A percentile compares a stretch with the other conserved stretches of the same genome.
These are phyloP conservation scores for Phytophthora ohioensis DNA, from an alignment of 352 stramenopile species.

Conservation along the genomic window DNA sequence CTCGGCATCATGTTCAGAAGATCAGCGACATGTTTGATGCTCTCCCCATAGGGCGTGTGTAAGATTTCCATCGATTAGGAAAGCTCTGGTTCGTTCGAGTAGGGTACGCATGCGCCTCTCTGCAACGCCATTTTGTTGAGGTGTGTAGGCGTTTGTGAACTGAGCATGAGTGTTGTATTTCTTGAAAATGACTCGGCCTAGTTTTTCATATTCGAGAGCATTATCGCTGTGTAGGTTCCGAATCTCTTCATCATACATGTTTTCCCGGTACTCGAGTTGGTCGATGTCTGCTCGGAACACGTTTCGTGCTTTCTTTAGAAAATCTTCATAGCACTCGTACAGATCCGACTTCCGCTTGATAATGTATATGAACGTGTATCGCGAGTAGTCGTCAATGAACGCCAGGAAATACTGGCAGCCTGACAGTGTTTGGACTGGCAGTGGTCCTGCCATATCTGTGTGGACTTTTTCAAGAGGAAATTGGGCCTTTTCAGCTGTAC, in stretches of 20 bases:
- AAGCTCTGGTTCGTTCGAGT: not conserved
- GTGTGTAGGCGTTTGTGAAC: not conserved
- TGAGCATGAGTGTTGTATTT: too few relatives aligned
- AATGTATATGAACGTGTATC: not conserved
- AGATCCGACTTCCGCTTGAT: not conserved
- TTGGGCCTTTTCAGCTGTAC: too few relatives aligned
- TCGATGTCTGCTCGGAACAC: not conserved
- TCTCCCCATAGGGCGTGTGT: not conserved
- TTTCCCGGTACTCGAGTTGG: too few relatives aligned
- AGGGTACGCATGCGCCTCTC: too few relatives aligned
- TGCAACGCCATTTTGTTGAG: not conserved
- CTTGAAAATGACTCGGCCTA: too few relatives aligned
- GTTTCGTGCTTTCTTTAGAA: not conserved
- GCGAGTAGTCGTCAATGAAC: not conserved
- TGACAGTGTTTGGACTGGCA: too few relatives aligned
- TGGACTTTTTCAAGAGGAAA: too few relatives aligned
- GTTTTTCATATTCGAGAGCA: too few relatives aligned
- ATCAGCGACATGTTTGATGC: not conserved
- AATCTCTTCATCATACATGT: too few relatives aligned
- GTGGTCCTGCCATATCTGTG: too few relatives aligned
- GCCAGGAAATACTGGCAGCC: too few relatives aligned
- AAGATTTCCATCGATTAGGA: not conserved
- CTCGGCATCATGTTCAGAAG: conserved; percentile 8
- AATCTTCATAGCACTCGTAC: not conserved
- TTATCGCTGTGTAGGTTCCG: too few relatives aligned